These are phyloP conservation scores for Phytophthora syringae DNA, from an alignment of 352 stramenopile genomes.

Conservation along the genomic window DNA sequence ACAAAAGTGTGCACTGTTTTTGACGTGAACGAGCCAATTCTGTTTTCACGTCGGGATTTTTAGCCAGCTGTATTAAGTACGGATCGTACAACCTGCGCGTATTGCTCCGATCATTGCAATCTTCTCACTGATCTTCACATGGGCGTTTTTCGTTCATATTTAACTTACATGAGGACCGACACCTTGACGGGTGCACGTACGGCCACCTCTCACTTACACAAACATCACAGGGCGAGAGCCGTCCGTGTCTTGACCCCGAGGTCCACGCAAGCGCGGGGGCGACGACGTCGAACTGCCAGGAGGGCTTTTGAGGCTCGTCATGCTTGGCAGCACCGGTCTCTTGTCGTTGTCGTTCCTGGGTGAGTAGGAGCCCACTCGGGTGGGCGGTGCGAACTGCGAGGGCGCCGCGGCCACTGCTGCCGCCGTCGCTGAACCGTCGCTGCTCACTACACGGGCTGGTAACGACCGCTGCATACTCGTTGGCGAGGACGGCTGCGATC, in stretches of 20 bases:
- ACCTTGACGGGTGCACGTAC: too few relatives aligned
- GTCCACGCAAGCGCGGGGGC: not conserved
- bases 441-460: not conserved
- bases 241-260: not conserved
- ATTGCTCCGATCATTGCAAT: too few relatives aligned
- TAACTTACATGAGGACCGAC: too few relatives aligned
- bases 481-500: not conserved
- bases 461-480: conserved; percentile 2
- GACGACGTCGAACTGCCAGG: not conserved
- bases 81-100: too few relatives aligned
- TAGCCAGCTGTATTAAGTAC: too few relatives aligned
- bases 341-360: not conserved
- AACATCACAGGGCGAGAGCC: conserved; percentile 16
- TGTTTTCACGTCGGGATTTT: too few relatives aligned
- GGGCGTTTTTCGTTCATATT: conserved; percentile 3
- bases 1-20: too few relatives aligned
- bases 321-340: conserved; percentile 21
- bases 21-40: too few relatives aligned
- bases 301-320: conserved; percentile 8
- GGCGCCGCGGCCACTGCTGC: conserved; percentile 2
- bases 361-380: conserved; percentile 4
- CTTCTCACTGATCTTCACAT: too few relatives aligned
- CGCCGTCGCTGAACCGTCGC: conserved; percentile 1
- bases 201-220: conserved; percentile 21
- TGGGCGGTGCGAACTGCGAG: conserved; percentile 8